These are phyloP conservation scores for Boletellus dicymbophilus DNA, from an alignment of 1,284 basidiomycete species.

Conservation along the genomic window DNA sequence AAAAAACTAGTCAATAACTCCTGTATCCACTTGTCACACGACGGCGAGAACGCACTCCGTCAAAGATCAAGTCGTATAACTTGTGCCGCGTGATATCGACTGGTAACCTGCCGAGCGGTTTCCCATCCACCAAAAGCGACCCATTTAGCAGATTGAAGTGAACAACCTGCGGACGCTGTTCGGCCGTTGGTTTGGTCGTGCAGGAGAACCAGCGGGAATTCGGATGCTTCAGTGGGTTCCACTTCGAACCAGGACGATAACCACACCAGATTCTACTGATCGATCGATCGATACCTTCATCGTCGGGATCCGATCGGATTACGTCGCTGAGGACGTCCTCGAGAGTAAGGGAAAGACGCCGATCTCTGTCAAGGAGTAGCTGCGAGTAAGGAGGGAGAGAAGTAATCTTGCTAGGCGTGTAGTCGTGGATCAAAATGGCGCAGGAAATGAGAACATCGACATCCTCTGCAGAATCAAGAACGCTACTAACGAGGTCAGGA, in stretches of 20 bases:
- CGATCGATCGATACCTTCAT: slow-evolving; percentile 36
- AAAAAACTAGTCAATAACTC: slow-evolving; percentile 5
- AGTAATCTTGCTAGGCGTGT: slow-evolving; percentile 19
- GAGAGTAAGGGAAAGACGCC: slow-evolving; percentile 30
- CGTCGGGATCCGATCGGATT: slow-evolving; percentile 7
- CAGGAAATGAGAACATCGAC: slow-evolving; percentile 37
- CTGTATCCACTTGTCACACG: too few relatives aligned
- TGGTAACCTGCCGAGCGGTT: slow-evolving; percentile 40
- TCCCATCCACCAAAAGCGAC: slow-evolving; percentile 42
- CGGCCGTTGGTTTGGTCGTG: slow-evolving; percentile 13
- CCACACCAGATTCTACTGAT: slow-evolving; percentile 37
- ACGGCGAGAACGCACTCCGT: slow-evolving; percentile 20
- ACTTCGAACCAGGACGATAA: slow-evolving; percentile 33
- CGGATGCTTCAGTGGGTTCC: slow-evolving; percentile 28
- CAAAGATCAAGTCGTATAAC: slow-evolving; percentile 36
- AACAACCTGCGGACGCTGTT: slow-evolving; percentile 24
- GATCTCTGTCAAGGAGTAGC: slow-evolving; percentile 28
- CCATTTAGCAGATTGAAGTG: slow-evolving; percentile 45
- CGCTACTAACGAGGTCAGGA: slow-evolving; percentile 8
- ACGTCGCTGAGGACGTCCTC: slow-evolving; percentile 18
- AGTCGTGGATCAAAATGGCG: slow-evolving; percentile 35
- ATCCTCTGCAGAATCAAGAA: slow-evolving; percentile 29
- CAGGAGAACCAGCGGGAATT: slow-evolving; percentile 41
- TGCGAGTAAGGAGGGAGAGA: slow-evolving; percentile 7
- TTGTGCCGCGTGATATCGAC: slow-evolving; percentile 32